Evolutionary conservation across 106 monocot species (phyloP), one percentile per base, ranked within the genome.

Genomic region (Phalaenopsis equestris): DNA sequence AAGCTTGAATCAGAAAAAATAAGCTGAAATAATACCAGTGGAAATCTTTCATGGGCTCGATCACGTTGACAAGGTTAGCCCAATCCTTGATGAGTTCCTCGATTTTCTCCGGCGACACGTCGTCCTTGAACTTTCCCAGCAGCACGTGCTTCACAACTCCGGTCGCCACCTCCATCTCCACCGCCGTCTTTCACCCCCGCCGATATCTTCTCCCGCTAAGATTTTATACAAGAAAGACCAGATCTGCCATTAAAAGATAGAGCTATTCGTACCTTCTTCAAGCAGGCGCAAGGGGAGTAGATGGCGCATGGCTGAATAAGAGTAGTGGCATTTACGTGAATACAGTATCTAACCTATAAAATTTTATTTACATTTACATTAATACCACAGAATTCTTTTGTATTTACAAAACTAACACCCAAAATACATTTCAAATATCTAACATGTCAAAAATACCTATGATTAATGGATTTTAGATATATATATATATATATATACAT

Each of bases 71-170:
- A 79, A 95, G 89, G 58, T 49, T 80, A 67, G 83, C 92, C 67
- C 89, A 95, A 41, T 86, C 90, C 56, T 39, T 81, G 86, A 91
- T 91, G 45, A 93, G 92, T 76, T 95, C 82, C 41, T 90, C 87
- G 24, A 82, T 42, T 75, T 37, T 82, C 84, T 87, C 86, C 12
- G 79, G 86, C 36, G 86, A 41, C 56, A 95, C 83, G 55, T 91
- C 89, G 6, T 86, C 92, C 78, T 89, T 92, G 92, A 93, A 95
- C 84, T 86, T 92, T 42, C 86, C 95, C 75, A 95, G 56, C 8
- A 95, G 77, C 72, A 93, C 81, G 77, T 91, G 95, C 90, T 93
- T 95, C 87, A 93, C 90, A 76, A 83, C 68, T 36, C 81, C 90
- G 37, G 65, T 81, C 73, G 68, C 75, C 78, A 78, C 82, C 75